Percentiles rank a stretch among this genome's conserved stretches.
phyloP scores from a whole-genome alignment of 2,329 filamentous ascomycete genomes.

The Neurospora sp. region DNA sequence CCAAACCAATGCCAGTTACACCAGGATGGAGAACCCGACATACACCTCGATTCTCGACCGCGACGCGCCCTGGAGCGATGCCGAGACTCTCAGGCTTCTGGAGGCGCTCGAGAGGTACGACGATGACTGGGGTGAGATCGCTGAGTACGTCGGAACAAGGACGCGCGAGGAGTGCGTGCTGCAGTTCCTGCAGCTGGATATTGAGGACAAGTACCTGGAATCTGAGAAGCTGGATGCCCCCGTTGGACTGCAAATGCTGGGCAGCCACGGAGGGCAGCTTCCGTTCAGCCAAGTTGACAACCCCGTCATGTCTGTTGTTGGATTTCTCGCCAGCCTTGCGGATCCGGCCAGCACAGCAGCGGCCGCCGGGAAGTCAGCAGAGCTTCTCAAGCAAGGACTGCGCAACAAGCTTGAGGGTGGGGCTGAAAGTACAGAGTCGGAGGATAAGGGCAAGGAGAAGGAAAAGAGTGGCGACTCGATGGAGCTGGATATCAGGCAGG shows the following conservation, averaged over 20 bases:
- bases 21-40: conserved; percentile 78
- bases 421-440: conserved; percentile 33
- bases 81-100: conserved; percentile 77
- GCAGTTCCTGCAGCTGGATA: conserved; percentile 92
- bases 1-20: conserved; percentile 70
- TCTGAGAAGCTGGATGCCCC: conserved; percentile 52
- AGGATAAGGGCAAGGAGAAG: conserved; percentile 49
- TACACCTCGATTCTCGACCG: conserved; percentile 72
- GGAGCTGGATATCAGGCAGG: conserved; percentile 49
- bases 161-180: conserved; percentile 94
- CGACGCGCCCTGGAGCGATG: conserved; percentile 83
- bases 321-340: conserved; percentile 83
- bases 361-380: conserved; percentile 78
- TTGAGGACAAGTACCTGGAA: conserved; percentile 94
- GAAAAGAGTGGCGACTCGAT: conserved; percentile 46
- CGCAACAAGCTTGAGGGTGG: conserved; percentile 61
- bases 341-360: conserved; percentile 86
- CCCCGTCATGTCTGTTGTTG: conserved; percentile 91
- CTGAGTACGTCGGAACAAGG: conserved; percentile 82
- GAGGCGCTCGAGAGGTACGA: conserved; percentile 90
- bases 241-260: conserved; percentile 54
- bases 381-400: conserved; percentile 72
- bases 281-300: conserved; percentile 92
- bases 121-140: conserved; percentile 89
- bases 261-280: conserved; percentile 65